A percentile compares a stretch with the other conserved stretches of the same genome.
phyloP scores from a whole-genome alignment of 805 yeast genomes.

The Cyberlindnera mississippiensis region DNA sequence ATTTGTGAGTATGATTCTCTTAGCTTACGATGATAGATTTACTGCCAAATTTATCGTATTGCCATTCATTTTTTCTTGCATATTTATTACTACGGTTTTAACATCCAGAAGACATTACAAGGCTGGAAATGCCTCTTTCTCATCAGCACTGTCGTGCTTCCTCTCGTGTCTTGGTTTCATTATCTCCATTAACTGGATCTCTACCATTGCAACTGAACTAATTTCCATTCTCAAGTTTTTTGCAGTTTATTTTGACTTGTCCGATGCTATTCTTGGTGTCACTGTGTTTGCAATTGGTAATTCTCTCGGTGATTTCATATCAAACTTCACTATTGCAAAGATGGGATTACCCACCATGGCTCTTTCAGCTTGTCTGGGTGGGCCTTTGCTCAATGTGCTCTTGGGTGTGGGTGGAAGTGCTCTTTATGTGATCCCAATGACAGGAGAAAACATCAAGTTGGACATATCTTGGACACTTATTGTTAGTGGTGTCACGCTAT shows the following conservation, averaged over 20 bases:
- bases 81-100: constrained; percentile 4
- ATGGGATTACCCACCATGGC: constrained; percentile 93
- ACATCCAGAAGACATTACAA: neutral
- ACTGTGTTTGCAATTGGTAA: constrained; percentile 94
- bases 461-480: constrained; percentile 36
- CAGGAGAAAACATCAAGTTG: constrained; percentile 29
- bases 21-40: constrained; percentile 13
- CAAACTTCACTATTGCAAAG: constrained; percentile 75
- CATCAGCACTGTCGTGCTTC: neutral
- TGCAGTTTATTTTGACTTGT: constrained; percentile 54
- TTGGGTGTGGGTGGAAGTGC: constrained; percentile 80
- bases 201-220: constrained; percentile 42
- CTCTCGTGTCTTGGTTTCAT: constrained; percentile 56
- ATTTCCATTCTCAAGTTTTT: constrained; percentile 62
- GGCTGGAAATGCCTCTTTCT: neutral
- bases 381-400: constrained; percentile 76
- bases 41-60: constrained; percentile 3
- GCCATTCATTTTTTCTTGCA: constrained; percentile 6
- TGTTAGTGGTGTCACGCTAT: constrained; percentile 37
- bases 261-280: constrained; percentile 81
- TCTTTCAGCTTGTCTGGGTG: constrained; percentile 91
- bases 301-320: constrained; percentile 84
- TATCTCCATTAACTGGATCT: constrained; percentile 68
- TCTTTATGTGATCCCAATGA: constrained; percentile 36
- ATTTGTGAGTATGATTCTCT: constrained; percentile 13